Percentiles rank a stretch among this genome's conserved stretches.
Conservation (phyloP, 106 monocot species). For the Acorus gramineus region DNA sequence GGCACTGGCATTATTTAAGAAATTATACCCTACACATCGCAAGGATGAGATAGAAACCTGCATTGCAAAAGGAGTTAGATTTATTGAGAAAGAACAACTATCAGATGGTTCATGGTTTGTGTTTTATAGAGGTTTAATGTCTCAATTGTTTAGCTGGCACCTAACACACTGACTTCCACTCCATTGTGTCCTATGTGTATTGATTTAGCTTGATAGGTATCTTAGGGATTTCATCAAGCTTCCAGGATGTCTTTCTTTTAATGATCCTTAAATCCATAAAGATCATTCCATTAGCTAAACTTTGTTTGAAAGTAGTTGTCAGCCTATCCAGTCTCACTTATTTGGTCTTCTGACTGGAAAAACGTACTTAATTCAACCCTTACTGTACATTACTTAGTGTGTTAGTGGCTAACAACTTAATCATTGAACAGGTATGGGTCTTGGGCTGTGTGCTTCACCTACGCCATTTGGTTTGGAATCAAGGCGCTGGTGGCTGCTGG, state of each 20-base stretch:
- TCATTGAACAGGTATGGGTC: slow-evolving; percentile 68
- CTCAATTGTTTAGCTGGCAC: neutral
- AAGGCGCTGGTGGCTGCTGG: slow-evolving; percentile 72
- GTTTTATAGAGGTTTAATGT: neutral
- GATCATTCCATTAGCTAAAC: too few species aligned
- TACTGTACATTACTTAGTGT: too few species aligned
- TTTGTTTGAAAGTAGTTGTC: too few species aligned
- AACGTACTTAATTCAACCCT: too few species aligned
- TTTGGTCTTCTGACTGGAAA: too few species aligned
- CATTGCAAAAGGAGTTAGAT: slow-evolving; percentile 46
- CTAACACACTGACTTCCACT: too few species aligned
- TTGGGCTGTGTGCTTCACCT: slow-evolving; percentile 96
- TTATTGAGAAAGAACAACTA: slow-evolving; percentile 65
- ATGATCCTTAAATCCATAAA: too few species aligned
- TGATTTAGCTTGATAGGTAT: too few species aligned
- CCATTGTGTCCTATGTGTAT: too few species aligned
- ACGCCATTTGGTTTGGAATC: slow-evolving; percentile 87
- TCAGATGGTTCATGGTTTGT: slow-evolving; percentile 83
- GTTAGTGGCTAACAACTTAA: neutral
- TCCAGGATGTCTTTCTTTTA: too few species aligned
- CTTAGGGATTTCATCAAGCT: too few species aligned
- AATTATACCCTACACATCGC: slow-evolving; percentile 72
- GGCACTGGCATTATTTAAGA: slow-evolving; percentile 59
- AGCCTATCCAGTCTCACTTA: too few species aligned
- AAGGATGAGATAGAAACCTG: slow-evolving; percentile 71